Evolutionary conservation across 257 asterid genomes (phyloP).

Genomic region (Solanum habrochaites): DNA sequence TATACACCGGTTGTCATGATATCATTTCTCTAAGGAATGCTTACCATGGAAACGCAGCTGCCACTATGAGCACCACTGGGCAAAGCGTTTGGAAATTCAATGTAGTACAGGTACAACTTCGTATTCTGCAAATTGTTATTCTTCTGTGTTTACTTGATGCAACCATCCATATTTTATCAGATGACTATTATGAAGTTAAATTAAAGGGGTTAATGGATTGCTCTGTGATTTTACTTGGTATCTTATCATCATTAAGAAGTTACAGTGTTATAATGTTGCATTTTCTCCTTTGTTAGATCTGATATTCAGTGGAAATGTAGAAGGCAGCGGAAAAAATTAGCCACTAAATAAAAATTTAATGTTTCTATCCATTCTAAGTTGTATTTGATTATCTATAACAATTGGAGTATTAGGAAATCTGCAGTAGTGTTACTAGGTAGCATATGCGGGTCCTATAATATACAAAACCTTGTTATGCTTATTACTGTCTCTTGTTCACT

Average conservation of each 20-base stretch:
- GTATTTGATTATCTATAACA: not conserved
- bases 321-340: not conserved
- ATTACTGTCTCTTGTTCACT: not conserved
- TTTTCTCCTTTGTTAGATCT: not conserved
- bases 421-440: not conserved
- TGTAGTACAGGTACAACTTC: conserved; percentile 57
- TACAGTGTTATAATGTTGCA: not conserved
- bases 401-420: not conserved
- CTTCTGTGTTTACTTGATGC: not conserved
- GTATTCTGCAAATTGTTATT: not conserved
- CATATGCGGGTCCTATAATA: no score
- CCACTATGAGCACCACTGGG: conserved; percentile 82
- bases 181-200: not conserved
- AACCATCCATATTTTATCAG: not conserved
- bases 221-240: not conserved
- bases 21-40: conserved; percentile 78
- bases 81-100: conserved; percentile 82
- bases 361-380: not conserved
- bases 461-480: not conserved
- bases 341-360: not conserved
- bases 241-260: not conserved
- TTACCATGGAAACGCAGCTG: conserved; percentile 90
- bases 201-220: not conserved
- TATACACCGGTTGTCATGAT: conserved; percentile 64
- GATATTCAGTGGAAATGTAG: not conserved